phyloP scores from a whole-genome alignment of 345 rosid genomes.

The Mangifera indica region DNA sequence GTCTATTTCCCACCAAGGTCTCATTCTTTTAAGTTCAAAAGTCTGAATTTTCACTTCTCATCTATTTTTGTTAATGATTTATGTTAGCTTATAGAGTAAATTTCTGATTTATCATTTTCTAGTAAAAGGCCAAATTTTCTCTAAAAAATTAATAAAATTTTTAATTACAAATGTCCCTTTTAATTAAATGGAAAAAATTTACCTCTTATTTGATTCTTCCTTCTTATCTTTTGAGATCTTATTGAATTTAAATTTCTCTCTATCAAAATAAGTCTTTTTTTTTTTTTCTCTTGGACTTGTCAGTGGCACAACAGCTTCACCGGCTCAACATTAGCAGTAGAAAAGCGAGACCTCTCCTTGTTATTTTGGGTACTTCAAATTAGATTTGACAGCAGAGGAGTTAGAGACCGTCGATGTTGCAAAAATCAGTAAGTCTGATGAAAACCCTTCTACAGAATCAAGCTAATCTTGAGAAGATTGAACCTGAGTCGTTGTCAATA shows the following conservation, averaged over 20 bases:
- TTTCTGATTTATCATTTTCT: no score
- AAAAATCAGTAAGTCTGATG: slow-evolving; percentile 83
- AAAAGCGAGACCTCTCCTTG: slow-evolving; percentile 34
- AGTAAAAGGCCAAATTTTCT: no score
- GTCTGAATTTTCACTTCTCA: no score
- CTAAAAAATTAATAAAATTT: no score
- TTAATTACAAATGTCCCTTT: no score
- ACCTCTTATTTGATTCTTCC: no score
- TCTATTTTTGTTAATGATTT: no score
- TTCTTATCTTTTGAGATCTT: slow-evolving; percentile 39
- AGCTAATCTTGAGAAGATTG: slow-evolving; percentile 77
- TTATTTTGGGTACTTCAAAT: slow-evolving; percentile 40
- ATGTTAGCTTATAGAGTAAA: no score
- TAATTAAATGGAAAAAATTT: no score
- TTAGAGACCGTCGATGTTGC: slow-evolving; percentile 71
- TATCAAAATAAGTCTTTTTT: slow-evolving; percentile 24
- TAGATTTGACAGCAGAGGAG: slow-evolving; percentile 42
- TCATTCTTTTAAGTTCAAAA: no score
- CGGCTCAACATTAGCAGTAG: slow-evolving; percentile 29
- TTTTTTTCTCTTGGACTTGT: slow-evolving; percentile 30
- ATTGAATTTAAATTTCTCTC: slow-evolving; percentile 33
- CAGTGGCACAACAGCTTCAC: slow-evolving; percentile 35
- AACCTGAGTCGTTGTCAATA: slow-evolving; percentile 72
- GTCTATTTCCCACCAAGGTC: no score
- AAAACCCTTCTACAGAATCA: slow-evolving; percentile 65